Percentiles rank a stretch among this genome's conserved stretches.
Evolutionary conservation across 495 filamentous ascomycete genomes (phyloP).

Genomic region (Apodospora peruviana): DNA sequence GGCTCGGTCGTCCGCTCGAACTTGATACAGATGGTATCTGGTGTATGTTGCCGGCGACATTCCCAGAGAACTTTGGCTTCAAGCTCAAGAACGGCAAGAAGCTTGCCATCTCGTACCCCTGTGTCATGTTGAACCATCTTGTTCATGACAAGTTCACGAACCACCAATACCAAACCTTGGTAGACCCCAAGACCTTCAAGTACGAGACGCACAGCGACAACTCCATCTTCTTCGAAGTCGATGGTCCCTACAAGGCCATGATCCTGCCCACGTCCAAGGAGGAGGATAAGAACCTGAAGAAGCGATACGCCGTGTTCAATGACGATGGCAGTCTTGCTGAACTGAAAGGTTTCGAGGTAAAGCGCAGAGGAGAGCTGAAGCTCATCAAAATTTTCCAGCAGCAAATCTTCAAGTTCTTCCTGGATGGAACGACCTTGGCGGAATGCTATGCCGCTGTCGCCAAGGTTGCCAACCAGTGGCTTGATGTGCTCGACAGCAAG

Average conservation of each 20-base stretch:
- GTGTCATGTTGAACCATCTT: slow-evolving; percentile 98
- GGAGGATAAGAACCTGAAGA: slow-evolving; percentile 99
- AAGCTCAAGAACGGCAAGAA: slow-evolving; percentile 94
- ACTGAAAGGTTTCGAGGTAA: slow-evolving; percentile 96
- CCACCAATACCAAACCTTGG: slow-evolving; percentile 88
- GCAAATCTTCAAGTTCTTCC: slow-evolving; percentile 98
- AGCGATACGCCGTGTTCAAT: slow-evolving; percentile 98
- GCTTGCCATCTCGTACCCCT: slow-evolving; percentile 89
- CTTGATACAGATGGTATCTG: slow-evolving; percentile 99
- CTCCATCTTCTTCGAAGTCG: slow-evolving; percentile 98
- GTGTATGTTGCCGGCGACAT: slow-evolving; percentile 97
- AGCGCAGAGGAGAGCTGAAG: slow-evolving; percentile 95
- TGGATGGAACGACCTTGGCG: slow-evolving; percentile 77
- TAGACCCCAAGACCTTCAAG: slow-evolving; percentile 70
- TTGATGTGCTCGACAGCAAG: slow-evolving; percentile 85
- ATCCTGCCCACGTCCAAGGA: slow-evolving; percentile 95
- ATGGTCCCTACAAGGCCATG: slow-evolving; percentile 97
- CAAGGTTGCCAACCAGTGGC: slow-evolving; percentile 91
- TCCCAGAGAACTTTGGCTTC: slow-evolving; percentile 96
- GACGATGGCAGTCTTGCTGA: slow-evolving; percentile 96
- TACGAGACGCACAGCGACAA: slow-evolving; percentile 98
- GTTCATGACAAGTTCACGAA: slow-evolving; percentile 96
- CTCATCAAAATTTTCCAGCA: slow-evolving; percentile 99
- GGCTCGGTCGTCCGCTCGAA: slow-evolving; percentile 88
- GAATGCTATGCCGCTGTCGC: slow-evolving; percentile 92